These are phyloP conservation scores for Davidsoniella australis DNA, from an alignment of 2,329 filamentous ascomycete species.

Conservation along the genomic window DNA sequence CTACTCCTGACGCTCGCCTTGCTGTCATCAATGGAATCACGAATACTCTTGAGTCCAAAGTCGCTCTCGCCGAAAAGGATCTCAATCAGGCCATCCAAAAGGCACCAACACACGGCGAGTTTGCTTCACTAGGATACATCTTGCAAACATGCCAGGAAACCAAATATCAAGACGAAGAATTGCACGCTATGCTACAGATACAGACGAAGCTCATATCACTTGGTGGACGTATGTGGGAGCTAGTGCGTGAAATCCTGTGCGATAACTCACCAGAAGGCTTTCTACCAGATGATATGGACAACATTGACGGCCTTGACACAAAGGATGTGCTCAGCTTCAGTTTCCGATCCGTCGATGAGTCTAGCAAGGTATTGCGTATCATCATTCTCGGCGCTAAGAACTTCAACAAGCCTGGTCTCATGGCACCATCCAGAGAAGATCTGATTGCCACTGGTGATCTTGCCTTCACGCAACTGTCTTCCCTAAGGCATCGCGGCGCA, in stretches of 20 bases:
- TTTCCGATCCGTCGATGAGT: conserved; percentile 88
- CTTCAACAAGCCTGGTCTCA: conserved; percentile 24
- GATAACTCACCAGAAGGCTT: conserved; percentile 90
- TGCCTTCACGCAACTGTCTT: conserved; percentile 67
- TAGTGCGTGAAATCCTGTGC: conserved; percentile 64
- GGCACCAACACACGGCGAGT: conserved; percentile 51
- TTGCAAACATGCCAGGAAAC: conserved; percentile 13
- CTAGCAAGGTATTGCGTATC: conserved; percentile 56
- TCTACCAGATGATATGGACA: conserved; percentile 58
- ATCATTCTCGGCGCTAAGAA: conserved; percentile 39
- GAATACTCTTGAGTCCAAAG: conserved; percentile 43
- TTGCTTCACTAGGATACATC: conserved; percentile 39
- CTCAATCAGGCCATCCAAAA: conserved; percentile 49
- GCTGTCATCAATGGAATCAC: conserved; percentile 41
- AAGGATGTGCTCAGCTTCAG: conserved; percentile 90
- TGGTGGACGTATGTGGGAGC: conserved; percentile 57
- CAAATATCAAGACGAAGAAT: conserved; percentile 5
- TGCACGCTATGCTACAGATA: conserved; percentile 10
- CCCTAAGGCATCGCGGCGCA: conserved; percentile 74
- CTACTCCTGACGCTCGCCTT: conserved; percentile 25
- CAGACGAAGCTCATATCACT: conserved; percentile 24
- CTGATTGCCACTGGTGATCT: conserved; percentile 54
- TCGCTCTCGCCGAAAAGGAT: conserved; percentile 44
- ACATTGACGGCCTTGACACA: conserved; percentile 53
- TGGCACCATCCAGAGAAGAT: conserved; percentile 33